Evolutionary conservation across 2,329 filamentous ascomycete genomes (phyloP).

Genomic region (Biscogniauxia mediterranea): DNA sequence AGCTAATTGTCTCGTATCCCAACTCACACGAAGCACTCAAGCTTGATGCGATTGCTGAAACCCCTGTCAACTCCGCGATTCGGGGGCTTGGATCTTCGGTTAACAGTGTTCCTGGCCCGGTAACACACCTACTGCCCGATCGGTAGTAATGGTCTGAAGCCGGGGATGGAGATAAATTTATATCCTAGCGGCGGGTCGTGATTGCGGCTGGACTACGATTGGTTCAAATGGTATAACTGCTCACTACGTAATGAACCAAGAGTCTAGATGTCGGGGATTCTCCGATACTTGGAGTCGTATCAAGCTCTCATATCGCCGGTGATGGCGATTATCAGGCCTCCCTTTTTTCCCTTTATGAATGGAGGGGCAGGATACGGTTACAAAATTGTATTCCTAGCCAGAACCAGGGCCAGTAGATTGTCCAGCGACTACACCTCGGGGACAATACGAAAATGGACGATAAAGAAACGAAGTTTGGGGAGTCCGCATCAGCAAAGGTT

Average conservation of each 20-base stretch:
- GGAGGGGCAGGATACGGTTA: neutral
- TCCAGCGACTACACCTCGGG: neutral
- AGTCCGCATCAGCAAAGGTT: constrained; percentile 1
- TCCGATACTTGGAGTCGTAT: neutral
- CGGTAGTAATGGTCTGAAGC: neutral
- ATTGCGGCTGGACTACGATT: neutral
- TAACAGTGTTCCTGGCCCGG: neutral
- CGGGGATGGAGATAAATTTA: neutral
- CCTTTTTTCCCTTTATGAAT: neutral
- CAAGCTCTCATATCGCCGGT: neutral
- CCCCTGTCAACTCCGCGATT: neutral
- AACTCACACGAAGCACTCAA: neutral
- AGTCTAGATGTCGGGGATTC: neutral
- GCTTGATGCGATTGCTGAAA: neutral
- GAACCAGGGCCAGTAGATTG: neutral
- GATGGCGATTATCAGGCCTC: neutral
- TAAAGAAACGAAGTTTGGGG: constrained; percentile 4
- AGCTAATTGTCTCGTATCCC: neutral
- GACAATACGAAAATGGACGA: neutral
- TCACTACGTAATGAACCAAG: neutral
- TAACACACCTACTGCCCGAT: neutral
- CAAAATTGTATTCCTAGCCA: neutral
- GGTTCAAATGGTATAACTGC: neutral
- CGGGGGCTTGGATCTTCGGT: neutral
- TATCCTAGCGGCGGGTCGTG: neutral